Evolutionary conservation across 2,329 filamentous ascomycete genomes (phyloP), one percentile per base, ranked within the genome.

Genomic region (Alternaria sp.): DNA sequence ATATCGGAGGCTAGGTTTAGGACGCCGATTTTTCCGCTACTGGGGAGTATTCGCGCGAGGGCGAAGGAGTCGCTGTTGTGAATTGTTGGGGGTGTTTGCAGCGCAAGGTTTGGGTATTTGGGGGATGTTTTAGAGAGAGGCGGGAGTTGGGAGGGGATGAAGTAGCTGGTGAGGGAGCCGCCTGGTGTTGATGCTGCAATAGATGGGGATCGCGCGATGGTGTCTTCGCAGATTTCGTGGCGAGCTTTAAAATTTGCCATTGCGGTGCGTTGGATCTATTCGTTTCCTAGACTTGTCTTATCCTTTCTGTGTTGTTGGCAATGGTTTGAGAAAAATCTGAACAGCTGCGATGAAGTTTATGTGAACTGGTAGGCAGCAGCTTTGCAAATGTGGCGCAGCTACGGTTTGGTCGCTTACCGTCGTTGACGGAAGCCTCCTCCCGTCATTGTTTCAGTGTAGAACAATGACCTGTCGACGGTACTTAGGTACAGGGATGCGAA

Each of bases 211-310:
- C 67, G 67, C 12, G 16, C 20, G 22, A 71, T 63, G 2, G 67
- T 71, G 43, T 72, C 69, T 39, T 70, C 63, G 61, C 68, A 72
- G 30, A 68, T 59, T 32, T 48, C 54, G 49, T 65, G 68, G 11
- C 67, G 69, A 12, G 59, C 54, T 52, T 59, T 63, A n/a, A 67
- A 58, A 30, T 67, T 59, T 12, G 65, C 39, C 67, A 70, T 71
- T n/a, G 14, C 34, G 3, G 30, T 32, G 18, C 11, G 7, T 5
- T 36, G 12, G 34, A 8, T 38, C 2, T 7, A 0, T 38, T 4
- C 16, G 16, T 9, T 9, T 0, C 1, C 2, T 5, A 2, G 28
- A 24, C 24, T 14, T 14, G 16, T 16, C 16, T 36, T 36, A 2
- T 26, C 30, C 3, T 32, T 7, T 3, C 6, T 8, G 26, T 8